A percentile compares a stretch with the other conserved stretches of the same genome.
phyloP scores from a whole-genome alignment of 2,329 filamentous ascomycete genomes.

The Biscogniauxia sp. region DNA sequence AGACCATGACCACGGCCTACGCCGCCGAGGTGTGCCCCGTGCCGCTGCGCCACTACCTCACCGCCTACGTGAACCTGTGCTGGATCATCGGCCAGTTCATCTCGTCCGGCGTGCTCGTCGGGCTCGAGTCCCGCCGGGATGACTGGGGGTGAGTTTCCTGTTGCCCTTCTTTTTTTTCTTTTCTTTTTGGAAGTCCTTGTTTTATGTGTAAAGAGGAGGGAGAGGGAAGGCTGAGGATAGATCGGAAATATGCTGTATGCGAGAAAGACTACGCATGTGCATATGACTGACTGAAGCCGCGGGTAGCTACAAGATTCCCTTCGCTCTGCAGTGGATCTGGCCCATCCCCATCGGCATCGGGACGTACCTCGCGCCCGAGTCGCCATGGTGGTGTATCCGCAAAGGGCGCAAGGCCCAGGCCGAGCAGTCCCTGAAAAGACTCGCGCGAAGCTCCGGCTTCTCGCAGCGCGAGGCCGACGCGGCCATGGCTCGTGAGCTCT shows the following conservation, averaged over 20 bases:
- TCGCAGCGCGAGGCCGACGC: constrained; percentile 30
- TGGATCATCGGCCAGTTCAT: constrained; percentile 40
- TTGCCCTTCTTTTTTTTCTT: no score
- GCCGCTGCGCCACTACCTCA: constrained; percentile 29
- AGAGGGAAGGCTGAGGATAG: no score
- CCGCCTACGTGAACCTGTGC: constrained; percentile 30
- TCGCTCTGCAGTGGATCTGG: constrained; percentile 31
- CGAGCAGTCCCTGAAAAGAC: constrained; percentile 24
- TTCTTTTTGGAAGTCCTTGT: no score
- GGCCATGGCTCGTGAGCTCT: constrained; percentile 26
- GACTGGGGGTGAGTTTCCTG: constrained; percentile 29
- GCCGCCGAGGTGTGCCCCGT: constrained; percentile 31
- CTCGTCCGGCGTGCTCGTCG: constrained; percentile 31
- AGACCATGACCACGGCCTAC: constrained; percentile 30
- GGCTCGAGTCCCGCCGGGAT: constrained; percentile 22
- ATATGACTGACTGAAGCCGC: neutral
- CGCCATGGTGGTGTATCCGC: constrained; percentile 31
- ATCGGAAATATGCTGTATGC: no score
- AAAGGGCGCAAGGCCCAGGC: constrained; percentile 22
- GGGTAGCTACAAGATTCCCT: constrained; percentile 30
- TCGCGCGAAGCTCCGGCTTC: constrained; percentile 30
- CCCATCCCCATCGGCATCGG: constrained; percentile 30
- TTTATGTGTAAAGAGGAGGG: no score
- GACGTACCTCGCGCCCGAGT: constrained; percentile 29
- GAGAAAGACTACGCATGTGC: neutral